Evolutionary conservation across 257 asterid species (phyloP).

Genomic region (Solanum tacnaense): DNA sequence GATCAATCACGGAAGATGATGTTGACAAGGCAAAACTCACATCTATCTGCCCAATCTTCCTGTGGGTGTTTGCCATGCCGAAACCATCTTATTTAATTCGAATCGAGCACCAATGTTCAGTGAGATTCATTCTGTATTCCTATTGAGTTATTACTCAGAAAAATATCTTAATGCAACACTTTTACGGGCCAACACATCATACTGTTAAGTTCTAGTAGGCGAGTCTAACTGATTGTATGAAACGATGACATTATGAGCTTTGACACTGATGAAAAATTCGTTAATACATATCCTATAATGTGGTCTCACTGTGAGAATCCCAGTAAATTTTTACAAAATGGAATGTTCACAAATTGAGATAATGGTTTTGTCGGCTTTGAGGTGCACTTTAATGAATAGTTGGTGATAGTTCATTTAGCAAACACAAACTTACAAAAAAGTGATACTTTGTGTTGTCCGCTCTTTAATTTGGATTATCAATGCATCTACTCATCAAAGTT

Average conservation of each 20-base stretch:
- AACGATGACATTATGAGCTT: not conserved
- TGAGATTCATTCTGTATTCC: not conserved
- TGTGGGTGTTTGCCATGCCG: slow-evolving; percentile 89
- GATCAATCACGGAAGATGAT: slow-evolving; percentile 36
- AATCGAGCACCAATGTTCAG: not conserved
- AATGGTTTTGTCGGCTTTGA: not conserved
- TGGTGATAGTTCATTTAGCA: not conserved
- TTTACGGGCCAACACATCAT: not conserved
- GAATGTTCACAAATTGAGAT: not conserved
- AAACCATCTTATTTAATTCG: slow-evolving; percentile 19
- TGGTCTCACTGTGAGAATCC: not conserved
- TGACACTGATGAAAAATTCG: not conserved
- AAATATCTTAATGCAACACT: not conserved
- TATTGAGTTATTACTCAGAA: not conserved
- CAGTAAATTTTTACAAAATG: not conserved
- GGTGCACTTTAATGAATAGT: not conserved
- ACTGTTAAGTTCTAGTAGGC: not conserved
- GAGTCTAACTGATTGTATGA: not conserved
- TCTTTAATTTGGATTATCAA: not conserved
- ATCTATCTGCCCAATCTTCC: slow-evolving; percentile 26
- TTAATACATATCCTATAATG: not conserved
- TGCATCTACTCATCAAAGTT: not conserved
- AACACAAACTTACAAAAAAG: not conserved
- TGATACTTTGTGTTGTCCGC: not conserved
- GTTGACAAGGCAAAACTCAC: slow-evolving; percentile 23